These are phyloP conservation scores for Coniophora puteana DNA, from an alignment of 1,284 basidiomycete species.

Conservation along the genomic window DNA sequence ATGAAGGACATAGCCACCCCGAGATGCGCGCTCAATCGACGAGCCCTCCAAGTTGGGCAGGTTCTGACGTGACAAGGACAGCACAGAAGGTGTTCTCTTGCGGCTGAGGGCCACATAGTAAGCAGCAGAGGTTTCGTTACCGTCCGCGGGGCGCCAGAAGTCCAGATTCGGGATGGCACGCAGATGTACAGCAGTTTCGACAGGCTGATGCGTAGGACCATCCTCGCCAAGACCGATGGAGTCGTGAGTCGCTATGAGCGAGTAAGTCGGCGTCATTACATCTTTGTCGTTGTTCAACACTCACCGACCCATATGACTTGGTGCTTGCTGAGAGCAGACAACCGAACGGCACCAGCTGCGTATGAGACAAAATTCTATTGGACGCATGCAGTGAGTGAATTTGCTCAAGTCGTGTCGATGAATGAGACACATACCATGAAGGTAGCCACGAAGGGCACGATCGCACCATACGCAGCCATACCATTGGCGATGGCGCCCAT, in stretches of 20 bases:
- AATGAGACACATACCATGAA: constrained; percentile 66
- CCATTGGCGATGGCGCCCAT: constrained; percentile 97
- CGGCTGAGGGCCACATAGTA: constrained; percentile 80
- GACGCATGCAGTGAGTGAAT: constrained; percentile 6
- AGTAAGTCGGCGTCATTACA: background rate
- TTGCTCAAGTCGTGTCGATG: background rate
- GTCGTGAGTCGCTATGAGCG: constrained; percentile 71
- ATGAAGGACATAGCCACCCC: constrained; percentile 88
- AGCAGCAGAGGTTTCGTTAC: constrained; percentile 91
- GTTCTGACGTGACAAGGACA: constrained; percentile 90
- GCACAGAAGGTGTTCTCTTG: constrained; percentile 77
- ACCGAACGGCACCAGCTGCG: constrained; percentile 86
- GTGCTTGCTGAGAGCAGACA: constrained; percentile 87
- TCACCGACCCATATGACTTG: constrained; percentile 90
- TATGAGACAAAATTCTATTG: constrained; percentile 94
- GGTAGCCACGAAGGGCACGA: constrained; percentile 84
- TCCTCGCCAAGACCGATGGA: constrained; percentile 93
- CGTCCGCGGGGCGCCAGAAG: constrained; percentile 92
- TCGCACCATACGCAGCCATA: constrained; percentile 79
- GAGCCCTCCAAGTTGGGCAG: constrained; percentile 90
- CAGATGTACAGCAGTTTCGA: constrained; percentile 86
- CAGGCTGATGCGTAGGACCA: constrained; percentile 94
- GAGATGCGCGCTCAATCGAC: constrained; percentile 78
- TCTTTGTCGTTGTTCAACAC: constrained; percentile 22
- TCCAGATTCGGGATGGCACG: constrained; percentile 89